Evolutionary conservation across 2,329 filamentous ascomycete genomes (phyloP).

Genomic region (Aspergillus fumigatiaffinis): DNA sequence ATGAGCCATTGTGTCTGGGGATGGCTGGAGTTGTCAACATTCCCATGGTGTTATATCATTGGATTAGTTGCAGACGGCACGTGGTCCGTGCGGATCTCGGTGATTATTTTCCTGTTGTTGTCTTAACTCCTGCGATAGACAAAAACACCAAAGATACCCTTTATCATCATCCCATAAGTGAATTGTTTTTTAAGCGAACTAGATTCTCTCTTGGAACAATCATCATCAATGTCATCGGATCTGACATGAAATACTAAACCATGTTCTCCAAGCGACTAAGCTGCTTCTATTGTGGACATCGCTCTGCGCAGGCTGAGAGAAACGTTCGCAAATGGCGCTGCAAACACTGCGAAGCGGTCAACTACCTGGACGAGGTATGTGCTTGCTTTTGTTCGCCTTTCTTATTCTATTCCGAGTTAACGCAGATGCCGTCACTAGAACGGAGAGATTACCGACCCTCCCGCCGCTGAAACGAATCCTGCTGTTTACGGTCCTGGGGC

Average conservation of each 20-base stretch:
- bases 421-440: slow-evolving; percentile 50
- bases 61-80: slow-evolving; percentile 5
- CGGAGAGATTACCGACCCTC: slow-evolving; percentile 86
- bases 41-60: not conserved
- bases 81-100: slow-evolving; percentile 23
- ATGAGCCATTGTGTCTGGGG: not conserved
- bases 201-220: slow-evolving; percentile 8
- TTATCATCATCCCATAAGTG: slow-evolving; percentile 1
- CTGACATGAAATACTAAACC: slow-evolving; percentile 34
- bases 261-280: slow-evolving; percentile 48
- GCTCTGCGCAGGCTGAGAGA: slow-evolving; percentile 58
- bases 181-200: not conserved
- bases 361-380: slow-evolving; percentile 78
- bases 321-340: slow-evolving; percentile 68
- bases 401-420: slow-evolving; percentile 10
- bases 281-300: slow-evolving; percentile 82
- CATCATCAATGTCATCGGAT: slow-evolving; percentile 11
- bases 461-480: slow-evolving; percentile 55
- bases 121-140: slow-evolving; percentile 19
- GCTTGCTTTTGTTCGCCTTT: slow-evolving; percentile 15
- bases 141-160: slow-evolving; percentile 3
- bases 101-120: slow-evolving; percentile 21
- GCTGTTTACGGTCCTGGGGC: slow-evolving; percentile 30
- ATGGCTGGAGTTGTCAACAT: not conserved
- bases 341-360: slow-evolving; percentile 75